A percentile compares a stretch with the other conserved stretches of the same genome.
Conservation (phyloP, 495 filamentous ascomycete genomes). For the Darksidea phi region DNA sequence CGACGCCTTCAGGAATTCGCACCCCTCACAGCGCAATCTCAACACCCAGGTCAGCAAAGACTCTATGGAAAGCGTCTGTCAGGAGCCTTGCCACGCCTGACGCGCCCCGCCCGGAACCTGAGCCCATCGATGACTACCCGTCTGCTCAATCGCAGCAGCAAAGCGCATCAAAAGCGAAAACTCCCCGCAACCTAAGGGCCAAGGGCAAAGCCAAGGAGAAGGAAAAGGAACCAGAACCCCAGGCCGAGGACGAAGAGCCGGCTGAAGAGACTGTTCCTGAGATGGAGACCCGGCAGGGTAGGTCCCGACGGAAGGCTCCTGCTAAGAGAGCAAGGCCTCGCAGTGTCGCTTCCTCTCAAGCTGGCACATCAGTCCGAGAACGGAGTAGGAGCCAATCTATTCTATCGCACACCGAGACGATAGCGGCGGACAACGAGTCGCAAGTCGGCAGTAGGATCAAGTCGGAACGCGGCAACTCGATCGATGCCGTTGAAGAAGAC, state of each 20-base stretch:
- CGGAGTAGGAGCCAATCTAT: slow-evolving; percentile 61
- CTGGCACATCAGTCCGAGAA: slow-evolving; percentile 38
- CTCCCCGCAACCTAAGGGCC: slow-evolving; percentile 10
- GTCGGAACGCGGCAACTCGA: slow-evolving; percentile 63
- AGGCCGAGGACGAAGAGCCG: background rate
- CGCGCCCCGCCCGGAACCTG: slow-evolving; percentile 1
- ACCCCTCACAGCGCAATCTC: slow-evolving; percentile 11
- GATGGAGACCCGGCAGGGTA: slow-evolving; percentile 19
- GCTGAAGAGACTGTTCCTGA: slow-evolving; percentile 22
- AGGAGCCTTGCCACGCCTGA: background rate
- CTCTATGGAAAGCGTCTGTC: slow-evolving; percentile 23
- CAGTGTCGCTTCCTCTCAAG: slow-evolving; percentile 55
- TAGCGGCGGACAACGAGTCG: slow-evolving; percentile 50
- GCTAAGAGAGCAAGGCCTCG: slow-evolving; percentile 44
- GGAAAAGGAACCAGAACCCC: slow-evolving; percentile 1
- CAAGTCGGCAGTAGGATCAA: slow-evolving; percentile 57
- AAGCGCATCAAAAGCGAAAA: slow-evolving; percentile 10
- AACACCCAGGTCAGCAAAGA: slow-evolving; percentile 27
- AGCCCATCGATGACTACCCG: slow-evolving; percentile 19
- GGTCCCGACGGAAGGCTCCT: slow-evolving; percentile 12
- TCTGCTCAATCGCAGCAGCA: slow-evolving; percentile 6
- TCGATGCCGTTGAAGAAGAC: slow-evolving; percentile 42
- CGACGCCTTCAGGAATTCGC: slow-evolving; percentile 22
- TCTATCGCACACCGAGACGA: slow-evolving; percentile 56
- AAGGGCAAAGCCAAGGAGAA: slow-evolving; percentile 26